phyloP scores from a whole-genome alignment of 2,329 filamentous ascomycete species.

The Sclerotinia minor region DNA sequence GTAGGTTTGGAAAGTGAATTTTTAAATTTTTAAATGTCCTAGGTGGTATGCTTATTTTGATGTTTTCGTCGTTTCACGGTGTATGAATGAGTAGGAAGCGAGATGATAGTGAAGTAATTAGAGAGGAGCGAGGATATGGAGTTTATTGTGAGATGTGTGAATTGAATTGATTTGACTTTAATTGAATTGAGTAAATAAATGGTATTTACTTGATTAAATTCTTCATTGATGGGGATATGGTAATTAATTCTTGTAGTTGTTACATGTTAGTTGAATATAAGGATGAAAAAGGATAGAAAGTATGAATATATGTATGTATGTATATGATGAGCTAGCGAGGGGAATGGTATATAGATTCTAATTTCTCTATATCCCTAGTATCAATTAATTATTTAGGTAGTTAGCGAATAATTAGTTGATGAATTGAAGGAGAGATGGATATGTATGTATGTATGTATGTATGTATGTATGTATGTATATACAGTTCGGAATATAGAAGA shows the following conservation, averaged over 20 bases:
- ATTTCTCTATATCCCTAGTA: no score
- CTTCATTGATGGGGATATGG: neutral
- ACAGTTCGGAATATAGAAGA: neutral
- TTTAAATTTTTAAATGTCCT: neutral
- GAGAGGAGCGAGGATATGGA: no score
- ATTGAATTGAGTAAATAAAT: neutral
- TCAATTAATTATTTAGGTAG: no score
- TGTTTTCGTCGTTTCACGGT: neutral
- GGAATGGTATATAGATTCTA: neutral
- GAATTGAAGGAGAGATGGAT: no score
- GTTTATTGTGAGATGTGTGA: no score
- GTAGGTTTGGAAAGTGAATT: conserved; percentile 7
- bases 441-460: no score
- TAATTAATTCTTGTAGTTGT: neutral
- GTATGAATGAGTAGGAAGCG: neutral
- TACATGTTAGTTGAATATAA: neutral
- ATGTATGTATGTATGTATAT: no score
- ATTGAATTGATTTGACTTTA: no score
- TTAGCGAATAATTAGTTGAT: neutral
- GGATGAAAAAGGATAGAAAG: no score
- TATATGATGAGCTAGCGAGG: neutral
- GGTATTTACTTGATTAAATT: neutral
- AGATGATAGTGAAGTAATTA: conserved; percentile 2
- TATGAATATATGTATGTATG: no score
- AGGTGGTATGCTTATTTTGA: neutral